Conservation (phyloP, 768 basidiomycete species). For the Lactifluus echinatus region DNA sequence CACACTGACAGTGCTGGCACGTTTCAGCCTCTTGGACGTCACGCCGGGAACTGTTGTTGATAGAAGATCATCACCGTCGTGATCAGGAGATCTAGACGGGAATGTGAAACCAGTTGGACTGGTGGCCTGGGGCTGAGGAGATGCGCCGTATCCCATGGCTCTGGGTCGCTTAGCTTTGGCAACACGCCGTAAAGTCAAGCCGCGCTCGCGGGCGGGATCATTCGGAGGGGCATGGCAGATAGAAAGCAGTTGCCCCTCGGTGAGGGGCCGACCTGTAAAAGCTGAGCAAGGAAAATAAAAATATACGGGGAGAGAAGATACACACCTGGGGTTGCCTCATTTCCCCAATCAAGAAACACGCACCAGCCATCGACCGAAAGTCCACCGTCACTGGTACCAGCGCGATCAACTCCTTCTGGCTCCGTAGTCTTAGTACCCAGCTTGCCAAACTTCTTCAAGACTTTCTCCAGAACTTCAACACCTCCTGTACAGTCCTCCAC, state of each 20-base stretch:
- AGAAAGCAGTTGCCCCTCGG: conserved; percentile 69
- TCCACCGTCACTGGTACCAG: conserved; percentile 65
- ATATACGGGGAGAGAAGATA: conserved; percentile 15
- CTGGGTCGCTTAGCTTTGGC: conserved; percentile 34
- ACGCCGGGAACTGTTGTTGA: conserved; percentile 1
- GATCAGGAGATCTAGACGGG: conserved; percentile 26
- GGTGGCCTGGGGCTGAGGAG: conserved; percentile 16
- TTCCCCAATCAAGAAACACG: conserved; percentile 59
- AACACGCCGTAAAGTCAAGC: conserved; percentile 62
- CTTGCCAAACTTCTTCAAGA: conserved; percentile 85
- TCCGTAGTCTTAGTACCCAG: conserved; percentile 37
- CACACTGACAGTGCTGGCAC: conserved; percentile 91
- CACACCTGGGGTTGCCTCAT: conserved; percentile 45
- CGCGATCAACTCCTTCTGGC: conserved; percentile 39
- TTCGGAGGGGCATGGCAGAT: conserved; percentile 78
- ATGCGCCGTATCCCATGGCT: conserved; percentile 35
- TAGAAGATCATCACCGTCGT: conserved; percentile 29
- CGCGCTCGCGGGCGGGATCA: conserved; percentile 71
- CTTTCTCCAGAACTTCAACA: conserved; percentile 80
- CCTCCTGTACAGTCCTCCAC: conserved; percentile 74
- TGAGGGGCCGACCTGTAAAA: conserved; percentile 57
- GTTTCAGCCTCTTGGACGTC: conserved; percentile 55
- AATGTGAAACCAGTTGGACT: conserved; percentile 32
- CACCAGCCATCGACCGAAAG: conserved; percentile 87
- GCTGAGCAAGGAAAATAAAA: conserved; percentile 1